Base-by-base conservation (phyloP, 2,329 filamentous ascomycete genomes). In the Aspergillus caelatus region DNA sequence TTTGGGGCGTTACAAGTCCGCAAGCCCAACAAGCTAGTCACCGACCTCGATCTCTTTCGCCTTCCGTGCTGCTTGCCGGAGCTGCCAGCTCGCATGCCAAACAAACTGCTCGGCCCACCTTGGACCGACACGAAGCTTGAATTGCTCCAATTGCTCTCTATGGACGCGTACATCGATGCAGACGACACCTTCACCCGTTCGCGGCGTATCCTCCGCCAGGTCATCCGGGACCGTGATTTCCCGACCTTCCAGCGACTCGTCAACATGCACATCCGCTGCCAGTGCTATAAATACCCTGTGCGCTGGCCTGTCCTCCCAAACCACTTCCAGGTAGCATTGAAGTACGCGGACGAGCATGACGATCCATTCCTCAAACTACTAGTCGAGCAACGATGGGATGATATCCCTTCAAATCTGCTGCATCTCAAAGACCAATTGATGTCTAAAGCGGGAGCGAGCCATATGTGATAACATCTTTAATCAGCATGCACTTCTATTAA, bases 41-140 rank as follows among this genome's bases (percentile, higher is more conserved):
- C 70, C 39, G 71, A 76, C 58, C 70, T 66, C 19, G 75, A 78
- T 56, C 60, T 76, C 34, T 79, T 78, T 63, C 75, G 72, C 11
- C 71, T 80, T 2, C 78, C 78, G 2, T 67, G 59, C 46, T 75
- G 75, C 45, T 64, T 65, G 11, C 61, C 61, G 4, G 67, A 72
- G 0, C 59, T 67, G 2, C 73, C 75, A 1, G 72, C 73, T 3
- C 71, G 73, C 8, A 75, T 82, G 48, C 80, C 80, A 0, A 74
- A 79, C 50, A 76, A 76, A 56, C 61, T 82, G 2, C 73, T 82
- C 3, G 61, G 67, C 9, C 52, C 67, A 0, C 78, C 79, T 4
- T 82, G 79, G 79, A 79, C 77, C 0, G 68, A 73, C 6, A 61
- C 72, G 9, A 78, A 80, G 45, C 68, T 81, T 6, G 73, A 77